Conservation (phyloP, 768 basidiomycete genomes). For the Podaxis pistillaris region DNA sequence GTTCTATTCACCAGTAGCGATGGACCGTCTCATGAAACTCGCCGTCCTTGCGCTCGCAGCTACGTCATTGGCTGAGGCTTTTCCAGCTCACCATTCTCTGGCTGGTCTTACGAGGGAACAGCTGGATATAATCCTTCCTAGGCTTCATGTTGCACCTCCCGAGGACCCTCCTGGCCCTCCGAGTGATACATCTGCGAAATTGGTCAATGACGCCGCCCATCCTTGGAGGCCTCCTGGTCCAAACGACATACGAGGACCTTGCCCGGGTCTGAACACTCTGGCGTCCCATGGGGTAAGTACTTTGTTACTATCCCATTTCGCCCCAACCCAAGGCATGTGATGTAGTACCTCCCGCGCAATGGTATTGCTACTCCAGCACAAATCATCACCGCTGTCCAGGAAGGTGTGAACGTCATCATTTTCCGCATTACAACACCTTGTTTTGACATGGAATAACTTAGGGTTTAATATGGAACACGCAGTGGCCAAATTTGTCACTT, state of each 20-base stretch:
- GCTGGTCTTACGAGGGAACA: slow-evolving; percentile 15
- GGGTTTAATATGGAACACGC: slow-evolving; percentile 19
- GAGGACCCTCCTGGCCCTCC: slow-evolving; percentile 9
- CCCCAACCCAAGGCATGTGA: neutral
- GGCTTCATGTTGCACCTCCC: slow-evolving; percentile 2
- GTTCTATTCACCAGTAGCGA: neutral
- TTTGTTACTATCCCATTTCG: neutral
- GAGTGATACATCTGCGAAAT: slow-evolving; percentile 17
- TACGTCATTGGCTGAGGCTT: neutral
- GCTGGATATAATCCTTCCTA: slow-evolving; percentile 11
- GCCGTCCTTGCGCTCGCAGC: neutral
- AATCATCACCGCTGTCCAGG: slow-evolving; percentile 13
- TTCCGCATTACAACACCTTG: neutral
- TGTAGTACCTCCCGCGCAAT: slow-evolving; percentile 15
- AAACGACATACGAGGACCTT: slow-evolving; percentile 19
- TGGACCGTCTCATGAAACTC: neutral
- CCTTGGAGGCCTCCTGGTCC: slow-evolving; percentile 15
- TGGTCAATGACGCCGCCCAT: slow-evolving; percentile 21
- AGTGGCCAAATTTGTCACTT: slow-evolving; percentile 19
- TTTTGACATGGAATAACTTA: neutral
- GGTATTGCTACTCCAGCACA: slow-evolving; percentile 17
- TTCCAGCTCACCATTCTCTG: slow-evolving; percentile 15
- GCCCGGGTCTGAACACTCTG: slow-evolving; percentile 22
- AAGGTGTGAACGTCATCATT: slow-evolving; percentile 4
- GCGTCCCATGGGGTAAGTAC: slow-evolving; percentile 19